phyloP scores from a whole-genome alignment of 306 rosid species.

The Gleditsia sinensis region DNA sequence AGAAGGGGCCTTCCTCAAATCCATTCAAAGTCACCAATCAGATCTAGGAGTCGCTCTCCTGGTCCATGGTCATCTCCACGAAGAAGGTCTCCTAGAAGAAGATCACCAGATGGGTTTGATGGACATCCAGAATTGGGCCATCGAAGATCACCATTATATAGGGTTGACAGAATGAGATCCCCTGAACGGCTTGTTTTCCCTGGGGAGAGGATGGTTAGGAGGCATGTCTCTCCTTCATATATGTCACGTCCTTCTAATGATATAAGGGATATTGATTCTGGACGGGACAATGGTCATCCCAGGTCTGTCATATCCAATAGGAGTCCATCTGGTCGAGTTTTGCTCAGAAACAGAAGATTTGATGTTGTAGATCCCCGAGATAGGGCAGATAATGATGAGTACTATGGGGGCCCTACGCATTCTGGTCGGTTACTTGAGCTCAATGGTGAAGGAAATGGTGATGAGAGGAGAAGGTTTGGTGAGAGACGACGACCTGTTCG shows the following conservation, averaged over 20 bases:
- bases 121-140: constrained; percentile 67
- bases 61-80: constrained; percentile 86
- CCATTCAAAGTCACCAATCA: constrained; percentile 83
- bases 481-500: constrained; percentile 60
- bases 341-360: constrained; percentile 71
- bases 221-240: constrained; percentile 63
- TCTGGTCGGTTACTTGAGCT: constrained; percentile 59
- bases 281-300: constrained; percentile 73
- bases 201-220: constrained; percentile 68
- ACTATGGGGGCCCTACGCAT: constrained; percentile 69
- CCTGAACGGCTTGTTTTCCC: constrained; percentile 74
- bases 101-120: constrained; percentile 77
- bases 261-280: constrained; percentile 72
- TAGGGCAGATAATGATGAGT: constrained; percentile 58
- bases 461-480: constrained; percentile 57
- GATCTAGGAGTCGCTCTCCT: constrained; percentile 83
- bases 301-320: constrained; percentile 61
- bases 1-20: constrained; percentile 61
- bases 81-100: constrained; percentile 83
- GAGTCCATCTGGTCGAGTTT: constrained; percentile 64
- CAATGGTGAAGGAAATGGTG: constrained; percentile 48
- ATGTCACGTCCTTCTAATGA: constrained; percentile 65
- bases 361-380: constrained; percentile 71
- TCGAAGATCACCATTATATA: constrained; percentile 70
- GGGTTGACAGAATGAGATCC: constrained; percentile 82